Conservation (phyloP, 345 rosid genomes). For the Stellera chamaejasme region DNA sequence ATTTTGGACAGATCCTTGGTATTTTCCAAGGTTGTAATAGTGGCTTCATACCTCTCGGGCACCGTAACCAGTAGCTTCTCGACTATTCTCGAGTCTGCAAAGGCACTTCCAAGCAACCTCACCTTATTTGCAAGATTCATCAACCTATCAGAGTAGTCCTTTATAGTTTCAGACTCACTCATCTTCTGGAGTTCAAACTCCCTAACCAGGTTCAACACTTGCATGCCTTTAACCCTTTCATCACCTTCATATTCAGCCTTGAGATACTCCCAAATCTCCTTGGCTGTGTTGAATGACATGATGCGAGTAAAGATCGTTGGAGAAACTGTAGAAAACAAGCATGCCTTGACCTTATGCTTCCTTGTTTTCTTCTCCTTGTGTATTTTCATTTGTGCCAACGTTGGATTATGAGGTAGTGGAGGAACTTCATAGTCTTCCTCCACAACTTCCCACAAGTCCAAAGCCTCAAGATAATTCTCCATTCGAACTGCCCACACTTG, state of each 20-base stretch:
- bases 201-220: background rate
- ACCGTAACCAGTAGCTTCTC: slow-evolving; percentile 1
- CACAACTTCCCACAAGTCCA: background rate
- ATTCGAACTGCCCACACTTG: too few relatives aligned
- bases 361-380: background rate
- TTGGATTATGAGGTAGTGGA: background rate
- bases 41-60: background rate
- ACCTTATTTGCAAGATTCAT: background rate
- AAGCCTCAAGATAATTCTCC: background rate
- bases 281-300: background rate
- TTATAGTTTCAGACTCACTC: background rate
- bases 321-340: slow-evolving; percentile 2
- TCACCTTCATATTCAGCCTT: too few relatives aligned
- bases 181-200: background rate
- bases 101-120: background rate
- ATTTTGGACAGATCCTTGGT: background rate
- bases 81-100: background rate
- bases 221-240: too few relatives aligned
- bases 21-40: background rate
- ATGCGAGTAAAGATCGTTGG: background rate
- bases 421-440: background rate
- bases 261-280: slow-evolving; percentile 3
- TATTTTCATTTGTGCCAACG: background rate
- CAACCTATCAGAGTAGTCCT: background rate
- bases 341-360: background rate